Evolutionary conservation across 164 flowering plant species (phyloP), one percentile per base, ranked within the genome.

Genomic region (Annona squamosa): DNA sequence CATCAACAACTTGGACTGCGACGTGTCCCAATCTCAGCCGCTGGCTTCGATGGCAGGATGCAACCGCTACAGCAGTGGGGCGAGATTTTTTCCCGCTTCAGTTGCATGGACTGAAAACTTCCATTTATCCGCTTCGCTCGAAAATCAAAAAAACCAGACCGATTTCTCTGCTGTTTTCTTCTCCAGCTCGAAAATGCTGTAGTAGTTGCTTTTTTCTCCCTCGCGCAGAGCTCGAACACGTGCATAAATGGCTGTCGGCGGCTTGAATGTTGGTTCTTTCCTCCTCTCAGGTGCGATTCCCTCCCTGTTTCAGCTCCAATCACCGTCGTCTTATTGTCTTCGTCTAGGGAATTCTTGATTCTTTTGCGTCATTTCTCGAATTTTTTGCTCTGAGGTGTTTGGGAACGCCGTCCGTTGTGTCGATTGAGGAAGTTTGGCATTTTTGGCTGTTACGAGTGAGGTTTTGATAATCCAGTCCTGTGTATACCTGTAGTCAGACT

Each of bases 191-290:
- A 18, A 37, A 37, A 42, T 41, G 19, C 45, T 12, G 43, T 45
- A 56, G 43, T 59, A 70, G 59, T 64, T 41, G 57, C 26, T 47
- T 2, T 70, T 57, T 10, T 57, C 7, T 12, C 48, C 63, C 72
- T 13, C 45, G 37, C 63, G 45, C 46, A 41, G 7, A 69, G 57
- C 72, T 69, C 45, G 48, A 56, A 9, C 43, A 17, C 46, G n/a
- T 71, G 19, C 67, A 6, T 26, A 3, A 46, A 94, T 94, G 98
- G 92, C 91, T 1, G 74, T 88, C 63, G 90, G 90, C 56, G 86
- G 89, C 69, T 78, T 89, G 72, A 84, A 83, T 74, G 89, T 90
- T 71, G 85, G 90, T 72, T 85, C 84, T 43, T 88, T 85, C 67
- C 43, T 83, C 56, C 86, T 86, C 77, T 86, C 93, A 82, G 96